Conservation (phyloP, 208 protist species). For the Leishmania guyanensis region DNA sequence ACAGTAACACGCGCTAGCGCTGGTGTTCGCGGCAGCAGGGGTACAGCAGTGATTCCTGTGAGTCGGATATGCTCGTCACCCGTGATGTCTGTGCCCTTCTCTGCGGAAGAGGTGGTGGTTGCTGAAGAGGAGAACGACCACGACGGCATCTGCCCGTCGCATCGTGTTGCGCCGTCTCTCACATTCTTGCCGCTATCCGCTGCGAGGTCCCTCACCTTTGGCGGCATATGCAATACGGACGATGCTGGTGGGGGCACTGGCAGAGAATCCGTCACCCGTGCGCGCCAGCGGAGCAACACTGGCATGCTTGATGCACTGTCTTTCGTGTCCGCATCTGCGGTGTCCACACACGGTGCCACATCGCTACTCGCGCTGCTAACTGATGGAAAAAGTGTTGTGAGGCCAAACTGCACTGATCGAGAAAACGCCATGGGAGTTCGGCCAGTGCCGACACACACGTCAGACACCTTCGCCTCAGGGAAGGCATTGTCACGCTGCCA, state of each 20-base stretch:
- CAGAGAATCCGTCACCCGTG: slow-evolving; percentile 11
- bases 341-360: neutral
- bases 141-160: neutral
- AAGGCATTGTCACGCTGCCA: neutral
- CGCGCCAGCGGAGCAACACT: slow-evolving; percentile 21
- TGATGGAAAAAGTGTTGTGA: slow-evolving; percentile 3
- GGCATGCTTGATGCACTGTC: neutral
- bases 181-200: neutral
- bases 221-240: neutral
- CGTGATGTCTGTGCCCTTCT: neutral
- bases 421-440: slow-evolving; percentile 9
- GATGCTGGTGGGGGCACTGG: neutral
- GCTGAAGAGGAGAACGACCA: neutral
- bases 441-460: slow-evolving; percentile 16
- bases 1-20: slow-evolving; percentile 21
- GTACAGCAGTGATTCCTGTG: neutral
- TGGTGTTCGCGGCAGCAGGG: slow-evolving; percentile 5
- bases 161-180: neutral
- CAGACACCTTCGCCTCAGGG: neutral
- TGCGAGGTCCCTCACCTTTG: neutral
- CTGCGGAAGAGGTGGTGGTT: neutral
- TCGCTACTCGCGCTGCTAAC: neutral
- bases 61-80: neutral
- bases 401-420: slow-evolving; percentile 5
- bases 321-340: neutral